These are phyloP conservation scores for Tuber umbilicatum DNA, from an alignment of 495 filamentous ascomycete species.

Conservation along the genomic window DNA sequence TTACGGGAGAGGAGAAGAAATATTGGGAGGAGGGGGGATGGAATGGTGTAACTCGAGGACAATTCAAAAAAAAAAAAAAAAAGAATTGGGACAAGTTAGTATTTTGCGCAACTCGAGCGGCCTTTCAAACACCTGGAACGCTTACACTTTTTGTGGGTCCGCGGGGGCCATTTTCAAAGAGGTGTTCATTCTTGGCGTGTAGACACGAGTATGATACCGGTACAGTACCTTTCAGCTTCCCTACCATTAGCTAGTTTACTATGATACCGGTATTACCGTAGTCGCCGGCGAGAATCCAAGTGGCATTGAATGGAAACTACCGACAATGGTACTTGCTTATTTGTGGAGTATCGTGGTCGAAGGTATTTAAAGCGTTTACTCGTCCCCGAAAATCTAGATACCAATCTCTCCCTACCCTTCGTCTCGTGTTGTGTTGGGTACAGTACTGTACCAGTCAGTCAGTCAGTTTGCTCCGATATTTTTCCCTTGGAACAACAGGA, in stretches of 20 bases:
- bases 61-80: no score
- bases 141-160: no score
- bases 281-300: not conserved
- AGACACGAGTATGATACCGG: not conserved
- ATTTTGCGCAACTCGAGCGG: no score
- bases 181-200: no score
- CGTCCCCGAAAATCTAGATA: not conserved
- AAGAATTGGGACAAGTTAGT: not conserved
- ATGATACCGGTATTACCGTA: not conserved
- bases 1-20: not conserved
- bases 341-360: not conserved
- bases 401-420: not conserved
- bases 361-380: not conserved
- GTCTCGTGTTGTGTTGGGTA: conserved; percentile 1
- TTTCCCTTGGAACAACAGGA: not conserved
- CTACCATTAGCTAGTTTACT: not conserved
- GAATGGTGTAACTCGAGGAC: not conserved
- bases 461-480: not conserved
- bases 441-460: not conserved
- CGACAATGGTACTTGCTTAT: not conserved
- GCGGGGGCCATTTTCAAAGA: no score
- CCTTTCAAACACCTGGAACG: no score
- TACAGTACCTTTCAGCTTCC: not conserved
- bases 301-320: not conserved
- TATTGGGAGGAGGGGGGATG: not conserved